Base-by-base conservation (phyloP, 805 yeast genomes). In the Ogataea neopini region DNA sequence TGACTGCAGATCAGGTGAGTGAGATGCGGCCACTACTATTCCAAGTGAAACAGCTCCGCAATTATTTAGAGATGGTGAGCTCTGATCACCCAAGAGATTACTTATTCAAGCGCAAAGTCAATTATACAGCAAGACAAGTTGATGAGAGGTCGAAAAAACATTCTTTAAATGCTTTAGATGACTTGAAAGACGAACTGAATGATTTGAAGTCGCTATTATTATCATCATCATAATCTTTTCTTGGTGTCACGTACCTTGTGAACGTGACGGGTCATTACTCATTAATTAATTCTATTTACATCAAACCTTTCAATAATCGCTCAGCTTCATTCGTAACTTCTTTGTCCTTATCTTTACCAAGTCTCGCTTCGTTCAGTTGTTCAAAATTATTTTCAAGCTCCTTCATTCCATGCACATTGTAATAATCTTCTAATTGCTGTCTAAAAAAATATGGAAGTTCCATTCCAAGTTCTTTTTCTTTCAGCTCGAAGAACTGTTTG, bases 11-110 rank as follows among this genome's bases (percentile, higher is more conserved):
- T 18, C 47, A 57, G 26, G 49, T 52, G 8, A 61, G 66, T 43
- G 71, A 67, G 57, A 73, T 56, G 75, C 71, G 49, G 50, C 71
- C 64, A 40, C 60, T 54, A 55, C 53, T 60, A 56, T 70, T 62
- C 40, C 73, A 56, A 51, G 54, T 58, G 26, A 67, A 55, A 43
- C 70, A 60, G 48, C 51, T 64, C 34, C 64, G 60, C 45, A 64
- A 62, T 23, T 63, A 60, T 43, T 45, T 62, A 43, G 69, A 66
- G 22, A 54, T 66, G 54, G 58, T 61, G 14, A 60, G 60, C 9
- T 53, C 68, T 1, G 69, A 66, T 44, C 70, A 62, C 40, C 70
- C 71, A n/a, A 53, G 66, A 32, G 67, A 65, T 5, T 52, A 53
- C 39, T 32, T 67, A n/a, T 67, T 67, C 43, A 64, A 58, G 37